phyloP scores from a whole-genome alignment of 2,329 filamentous ascomycete species.

The Penicillium italicum region DNA sequence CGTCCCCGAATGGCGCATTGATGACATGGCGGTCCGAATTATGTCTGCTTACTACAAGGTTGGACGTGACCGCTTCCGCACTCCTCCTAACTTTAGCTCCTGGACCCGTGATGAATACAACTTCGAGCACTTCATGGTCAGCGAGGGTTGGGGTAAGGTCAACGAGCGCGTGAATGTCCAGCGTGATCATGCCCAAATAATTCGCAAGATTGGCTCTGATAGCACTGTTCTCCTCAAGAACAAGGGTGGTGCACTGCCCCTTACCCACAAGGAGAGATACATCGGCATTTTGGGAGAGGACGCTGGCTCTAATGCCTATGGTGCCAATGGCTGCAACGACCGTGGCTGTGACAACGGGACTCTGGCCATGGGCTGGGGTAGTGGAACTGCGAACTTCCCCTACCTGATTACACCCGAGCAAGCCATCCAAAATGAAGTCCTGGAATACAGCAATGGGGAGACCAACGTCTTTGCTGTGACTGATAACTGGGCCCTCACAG shows the following conservation, averaged over 20 bases:
- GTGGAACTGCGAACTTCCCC: conserved; percentile 58
- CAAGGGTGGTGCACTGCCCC: conserved; percentile 61
- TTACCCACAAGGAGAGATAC: conserved; percentile 70
- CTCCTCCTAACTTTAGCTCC: conserved; percentile 76
- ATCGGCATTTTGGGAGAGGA: conserved; percentile 79
- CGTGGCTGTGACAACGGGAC: conserved; percentile 60
- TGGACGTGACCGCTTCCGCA: conserved; percentile 50
- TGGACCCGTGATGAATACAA: conserved; percentile 78
- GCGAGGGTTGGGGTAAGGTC: conserved; percentile 60
- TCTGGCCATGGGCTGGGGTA: conserved; percentile 62
- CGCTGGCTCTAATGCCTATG: conserved; percentile 68
- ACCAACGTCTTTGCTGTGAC: conserved; percentile 61
- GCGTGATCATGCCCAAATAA: conserved; percentile 65
- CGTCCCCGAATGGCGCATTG: conserved; percentile 77
- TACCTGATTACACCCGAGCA: conserved; percentile 61
- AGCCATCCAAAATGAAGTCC: conserved; percentile 63
- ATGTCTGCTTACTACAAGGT: conserved; percentile 64
- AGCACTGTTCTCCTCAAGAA: conserved; percentile 92
- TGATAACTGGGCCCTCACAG: conserved; percentile 54
- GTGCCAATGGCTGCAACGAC: conserved; percentile 75
- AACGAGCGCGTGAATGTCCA: conserved; percentile 85
- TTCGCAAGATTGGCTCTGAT: conserved; percentile 72
- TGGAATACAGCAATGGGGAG: conserved; percentile 52
- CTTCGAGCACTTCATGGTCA: conserved; percentile 61
- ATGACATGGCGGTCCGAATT: conserved; percentile 87